Base-by-base conservation (phyloP, 2,329 filamentous ascomycete genomes). In the Trichoderma sp. region DNA sequence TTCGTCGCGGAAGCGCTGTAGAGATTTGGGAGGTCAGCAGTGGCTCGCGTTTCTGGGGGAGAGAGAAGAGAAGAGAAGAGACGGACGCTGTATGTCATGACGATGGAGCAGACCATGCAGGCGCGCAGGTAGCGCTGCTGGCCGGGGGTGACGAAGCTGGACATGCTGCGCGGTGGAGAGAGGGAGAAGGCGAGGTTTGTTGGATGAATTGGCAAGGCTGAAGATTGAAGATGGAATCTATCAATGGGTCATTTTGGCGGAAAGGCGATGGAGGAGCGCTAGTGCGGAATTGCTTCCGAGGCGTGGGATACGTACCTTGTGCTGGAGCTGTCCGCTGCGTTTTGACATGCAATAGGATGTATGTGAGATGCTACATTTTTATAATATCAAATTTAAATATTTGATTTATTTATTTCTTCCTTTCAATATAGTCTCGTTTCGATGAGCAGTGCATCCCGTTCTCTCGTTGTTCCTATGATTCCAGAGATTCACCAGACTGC, bases 21-120 rank as follows among this genome's bases (percentile, higher is more conserved):
- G 74, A 74, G 20, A 23, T 20, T 12, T 15, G 8, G 61, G 30
- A 59, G 12, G 57, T 26, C 28, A 67, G 63, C n/a, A 23, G n/a
- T 36, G n/a, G n/a, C 20, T 65, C 68, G 32, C 26, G 32, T 28
- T 43, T 30, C 9, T 47, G 4, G 7, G 36, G 43, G 17, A 6
- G 28, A 34, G 17, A 20, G 9, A 61, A n/a, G 36, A 74, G 36
- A 36, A 39, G 13, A 17, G 36, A 17, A 17, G 39, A 68, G 64
- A 80, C 88, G 76, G 85, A 94, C 92, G 75, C 87, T 87, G 78
- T 91, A 90, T 73, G 93, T 91, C 86, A 95, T 94, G 75, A 98
- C 93, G 80, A 98, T 92, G 69, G 94, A 95, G 89, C 96, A 99
- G 76, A 98, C 94, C 94, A 99, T 98, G 87, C 96, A 99, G 78